These are phyloP conservation scores for Sporothrix phasma DNA, from an alignment of 2,329 filamentous ascomycete species.

Conservation along the genomic window DNA sequence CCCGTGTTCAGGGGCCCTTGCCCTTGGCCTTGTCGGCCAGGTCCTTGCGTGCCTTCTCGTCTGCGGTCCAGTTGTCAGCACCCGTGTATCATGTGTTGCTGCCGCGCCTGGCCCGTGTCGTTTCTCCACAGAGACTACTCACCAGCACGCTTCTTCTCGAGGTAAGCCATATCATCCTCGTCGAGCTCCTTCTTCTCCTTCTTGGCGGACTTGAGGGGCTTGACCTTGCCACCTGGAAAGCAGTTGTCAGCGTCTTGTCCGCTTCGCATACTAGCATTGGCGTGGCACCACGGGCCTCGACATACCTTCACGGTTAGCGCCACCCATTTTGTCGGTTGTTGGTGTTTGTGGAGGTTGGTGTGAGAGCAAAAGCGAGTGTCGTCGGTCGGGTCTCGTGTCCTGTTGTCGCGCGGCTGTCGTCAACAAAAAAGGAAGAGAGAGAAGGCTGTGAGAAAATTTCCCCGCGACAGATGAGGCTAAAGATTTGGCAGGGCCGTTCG, in stretches of 20 bases:
- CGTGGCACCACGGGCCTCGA: background rate
- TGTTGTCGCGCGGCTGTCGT: background rate
- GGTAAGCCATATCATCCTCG: slow-evolving; percentile 75
- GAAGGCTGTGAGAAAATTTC: slow-evolving; percentile 12
- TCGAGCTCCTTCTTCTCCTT: slow-evolving; percentile 74
- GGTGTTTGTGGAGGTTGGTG: background rate
- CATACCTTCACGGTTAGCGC: slow-evolving; percentile 54
- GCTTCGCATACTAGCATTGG: background rate
- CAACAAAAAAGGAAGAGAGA: background rate
- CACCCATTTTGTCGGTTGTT: slow-evolving; percentile 45
- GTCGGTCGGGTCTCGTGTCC: background rate
- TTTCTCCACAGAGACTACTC: slow-evolving; percentile 27
- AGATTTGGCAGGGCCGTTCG: background rate
- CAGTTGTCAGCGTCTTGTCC: background rate
- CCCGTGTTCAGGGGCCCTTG: slow-evolving; percentile 85
- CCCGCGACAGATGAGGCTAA: slow-evolving; percentile 4
- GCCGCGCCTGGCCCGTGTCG: background rate
- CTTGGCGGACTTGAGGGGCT: slow-evolving; percentile 83
- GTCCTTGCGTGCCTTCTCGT: slow-evolving; percentile 78
- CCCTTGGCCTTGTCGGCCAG: slow-evolving; percentile 71
- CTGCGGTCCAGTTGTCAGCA: slow-evolving; percentile 31
- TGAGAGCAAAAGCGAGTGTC: background rate
- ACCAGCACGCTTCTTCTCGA: slow-evolving; percentile 79
- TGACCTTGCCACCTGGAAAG: slow-evolving; percentile 62
- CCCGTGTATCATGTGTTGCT: background rate